A percentile compares a stretch with the other conserved stretches of the same genome.
phyloP scores from a whole-genome alignment of 2,329 filamentous ascomycete genomes.

The Cordyceps cicadae region DNA sequence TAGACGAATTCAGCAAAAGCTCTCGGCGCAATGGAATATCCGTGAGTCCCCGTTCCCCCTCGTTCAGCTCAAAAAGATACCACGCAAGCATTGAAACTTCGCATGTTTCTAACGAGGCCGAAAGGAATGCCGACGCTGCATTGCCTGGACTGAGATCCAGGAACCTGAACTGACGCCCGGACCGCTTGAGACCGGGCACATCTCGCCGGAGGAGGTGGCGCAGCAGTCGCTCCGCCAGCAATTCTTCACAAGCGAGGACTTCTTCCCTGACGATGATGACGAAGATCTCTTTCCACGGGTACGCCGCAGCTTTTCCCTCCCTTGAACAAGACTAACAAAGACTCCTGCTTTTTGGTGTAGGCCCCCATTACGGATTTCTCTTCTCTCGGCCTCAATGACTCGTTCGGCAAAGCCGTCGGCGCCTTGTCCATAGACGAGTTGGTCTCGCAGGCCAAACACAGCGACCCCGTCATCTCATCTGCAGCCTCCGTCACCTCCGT shows the following conservation, averaged over 20 bases:
- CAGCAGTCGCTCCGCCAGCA: not conserved
- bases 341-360: conserved; percentile 12
- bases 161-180: conserved; percentile 25
- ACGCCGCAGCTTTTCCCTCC: not conserved
- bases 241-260: not conserved
- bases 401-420: not conserved
- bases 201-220: conserved; percentile 23
- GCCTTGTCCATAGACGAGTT: not conserved
- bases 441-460: not conserved
- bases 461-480: not conserved
- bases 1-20: conserved; percentile 24
- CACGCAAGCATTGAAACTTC: too few species aligned
- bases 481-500: not conserved
- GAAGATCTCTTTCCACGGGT: not conserved
- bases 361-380: conserved; percentile 20
- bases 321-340: not conserved
- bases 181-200: conserved; percentile 25
- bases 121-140: conserved; percentile 28
- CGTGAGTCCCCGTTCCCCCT: conserved; percentile 18
- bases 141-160: conserved; percentile 28
- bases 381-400: conserved; percentile 17
- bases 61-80: not conserved
- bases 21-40: conserved; percentile 21
- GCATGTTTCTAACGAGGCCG: not conserved
- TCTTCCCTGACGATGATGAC: not conserved